These are phyloP conservation scores for Xerocomellus chrysenteron DNA, from an alignment of 768 basidiomycete species.

Conservation along the genomic window DNA sequence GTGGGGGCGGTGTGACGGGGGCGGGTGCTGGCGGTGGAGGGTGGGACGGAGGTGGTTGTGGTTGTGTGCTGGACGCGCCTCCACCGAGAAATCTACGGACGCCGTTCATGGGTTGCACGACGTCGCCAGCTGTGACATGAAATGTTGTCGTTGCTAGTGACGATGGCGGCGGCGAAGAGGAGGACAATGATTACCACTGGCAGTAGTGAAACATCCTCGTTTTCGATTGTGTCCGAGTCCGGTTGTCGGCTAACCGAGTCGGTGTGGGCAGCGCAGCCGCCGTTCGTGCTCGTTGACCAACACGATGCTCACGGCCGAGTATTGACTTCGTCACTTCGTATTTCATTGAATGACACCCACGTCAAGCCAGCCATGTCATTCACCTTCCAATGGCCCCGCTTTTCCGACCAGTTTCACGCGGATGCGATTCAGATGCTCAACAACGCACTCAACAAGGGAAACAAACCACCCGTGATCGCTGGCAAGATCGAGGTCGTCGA, in stretches of 20 bases:
- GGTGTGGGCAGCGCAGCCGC: not conserved
- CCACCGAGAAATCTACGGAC: constrained; percentile 62
- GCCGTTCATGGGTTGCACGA: constrained; percentile 56
- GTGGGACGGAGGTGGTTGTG: constrained; percentile 19
- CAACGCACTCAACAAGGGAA: constrained; percentile 94
- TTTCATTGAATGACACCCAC: not conserved
- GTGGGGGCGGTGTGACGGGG: constrained; percentile 25
- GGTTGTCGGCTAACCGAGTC: constrained; percentile 1
- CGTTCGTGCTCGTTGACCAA: constrained; percentile 12
- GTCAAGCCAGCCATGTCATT: constrained; percentile 60
- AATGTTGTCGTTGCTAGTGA: constrained; percentile 14
- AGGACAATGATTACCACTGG: not conserved
- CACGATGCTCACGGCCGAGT: constrained; percentile 20
- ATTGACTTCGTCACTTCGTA: constrained; percentile 1
- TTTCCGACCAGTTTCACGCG: constrained; percentile 94
- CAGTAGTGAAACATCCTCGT: no score
- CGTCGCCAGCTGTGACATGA: constrained; percentile 22
- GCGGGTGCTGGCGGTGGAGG: constrained; percentile 14
- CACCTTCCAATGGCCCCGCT: constrained; percentile 94
- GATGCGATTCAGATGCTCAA: constrained; percentile 98
- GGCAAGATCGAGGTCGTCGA: constrained; percentile 98
- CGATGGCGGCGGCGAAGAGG: not conserved
- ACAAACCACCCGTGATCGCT: constrained; percentile 95
- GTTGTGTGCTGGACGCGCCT: constrained; percentile 39
- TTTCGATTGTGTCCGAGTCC: not conserved